Percentiles rank a stretch among this genome's conserved stretches.
These are phyloP conservation scores for Cardamine occulta DNA, from an alignment of 345 rosid genomes.

Conservation along the genomic window DNA sequence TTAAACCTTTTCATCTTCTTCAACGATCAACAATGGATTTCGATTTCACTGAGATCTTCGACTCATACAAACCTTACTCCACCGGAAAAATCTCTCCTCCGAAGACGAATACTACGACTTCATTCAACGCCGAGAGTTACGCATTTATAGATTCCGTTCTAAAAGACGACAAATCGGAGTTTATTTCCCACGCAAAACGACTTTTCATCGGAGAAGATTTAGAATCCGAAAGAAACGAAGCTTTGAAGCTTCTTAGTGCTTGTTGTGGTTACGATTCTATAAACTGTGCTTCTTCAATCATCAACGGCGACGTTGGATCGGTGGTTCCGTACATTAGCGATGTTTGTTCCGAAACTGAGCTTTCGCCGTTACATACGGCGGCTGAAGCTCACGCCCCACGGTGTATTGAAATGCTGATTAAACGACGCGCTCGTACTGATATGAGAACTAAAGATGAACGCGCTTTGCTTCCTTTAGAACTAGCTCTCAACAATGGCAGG, in stretches of 20 bases:
- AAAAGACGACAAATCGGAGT: conserved; percentile 53
- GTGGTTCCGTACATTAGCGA: conserved; percentile 62
- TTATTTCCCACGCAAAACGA: conserved; percentile 41
- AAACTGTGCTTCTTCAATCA: conserved; percentile 57
- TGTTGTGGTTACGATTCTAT: conserved; percentile 67
- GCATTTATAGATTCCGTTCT: conserved; percentile 46
- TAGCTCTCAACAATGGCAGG: conserved; percentile 63
- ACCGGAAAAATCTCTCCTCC: conserved; percentile 17
- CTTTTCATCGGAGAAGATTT: conserved; percentile 34
- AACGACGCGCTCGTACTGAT: conserved; percentile 78
- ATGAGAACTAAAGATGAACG: conserved; percentile 63
- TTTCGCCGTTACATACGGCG: conserved; percentile 68
- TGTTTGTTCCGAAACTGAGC: conserved; percentile 42
- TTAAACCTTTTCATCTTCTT: neutral
- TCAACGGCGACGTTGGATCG: conserved; percentile 64
- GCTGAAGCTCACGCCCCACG: conserved; percentile 62
- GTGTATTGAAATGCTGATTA: conserved; percentile 69
- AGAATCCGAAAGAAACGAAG: conserved; percentile 41
- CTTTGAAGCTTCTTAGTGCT: conserved; percentile 53
- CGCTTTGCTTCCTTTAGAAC: conserved; percentile 63
- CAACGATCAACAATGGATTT: neutral
- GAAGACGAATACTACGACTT: neutral
- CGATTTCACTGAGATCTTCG: neutral
- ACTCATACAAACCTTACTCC: conserved; percentile 4
- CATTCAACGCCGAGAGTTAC: neutral